Base-by-base conservation (phyloP, 768 basidiomycete species). In the Paxillus rubicundulus region DNA sequence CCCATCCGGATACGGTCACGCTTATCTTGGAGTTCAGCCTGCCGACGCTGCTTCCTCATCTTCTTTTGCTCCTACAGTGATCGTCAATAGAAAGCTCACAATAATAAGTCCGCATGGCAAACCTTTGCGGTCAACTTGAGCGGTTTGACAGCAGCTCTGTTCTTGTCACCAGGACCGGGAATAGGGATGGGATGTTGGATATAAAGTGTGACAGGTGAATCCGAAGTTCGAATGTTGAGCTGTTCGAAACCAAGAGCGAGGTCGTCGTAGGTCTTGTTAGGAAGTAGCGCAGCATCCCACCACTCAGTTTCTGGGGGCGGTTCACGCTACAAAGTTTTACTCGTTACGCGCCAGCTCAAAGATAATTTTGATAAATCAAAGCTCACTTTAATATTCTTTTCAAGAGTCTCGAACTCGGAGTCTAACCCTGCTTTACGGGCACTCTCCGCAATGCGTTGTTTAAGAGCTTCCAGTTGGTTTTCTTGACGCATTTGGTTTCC, bases 181-280 rank as follows among this genome's bases (percentile, higher is more conserved):
- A 99, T 94, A 9, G 92, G 92, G 55, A 99, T 98, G 12, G 97
- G 97, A 66, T 98, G 96, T 67, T 98, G 97, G 45, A 98, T 84
- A 62, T 95, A 94, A 36, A 90, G 79, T 16, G 89, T 91, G 53
- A 98, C 87, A 0, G 91, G 89, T 4, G 89, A 89, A 60, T 85
- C 74, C 5, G 70, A 65, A 13, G 76, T 84, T 17, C 82, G 78
- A 58, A 92, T 88, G 47, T 82, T 85, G 48, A 92, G 71, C 13
- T 71, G 69, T 21, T 77, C 73, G 44, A 86, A 60, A 27, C 84
- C 85, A 21, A 79, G 67, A 2, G 71, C 70, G 45, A 96, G 67
- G 52, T 95, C 93, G 41, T 82, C 80, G 68, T 98, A 98, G 4
- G 74, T 79, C 71, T 88, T 86, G 59, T 76, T 85, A 0, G 91